Base-by-base conservation (phyloP, 1,284 basidiomycete genomes). In the Anthracocystis setariae region DNA sequence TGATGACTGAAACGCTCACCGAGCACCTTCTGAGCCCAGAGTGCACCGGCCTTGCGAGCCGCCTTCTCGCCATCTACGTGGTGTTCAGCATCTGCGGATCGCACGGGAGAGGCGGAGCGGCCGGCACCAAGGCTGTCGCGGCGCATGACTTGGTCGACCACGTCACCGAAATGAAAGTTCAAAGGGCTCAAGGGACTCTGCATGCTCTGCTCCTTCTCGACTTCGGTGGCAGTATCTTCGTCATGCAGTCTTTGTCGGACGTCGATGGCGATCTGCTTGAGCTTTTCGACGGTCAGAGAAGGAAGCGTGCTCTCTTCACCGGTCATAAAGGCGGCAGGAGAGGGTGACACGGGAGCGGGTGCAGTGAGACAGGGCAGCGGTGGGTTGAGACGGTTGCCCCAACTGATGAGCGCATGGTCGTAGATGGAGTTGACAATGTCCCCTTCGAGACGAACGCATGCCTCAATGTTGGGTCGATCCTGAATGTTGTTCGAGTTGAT, bases 401-500 rank as follows among this genome's bases (percentile, higher is more conserved):
- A 91, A 27, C 87, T 87, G 66, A 90, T 85, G 37, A 92, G 86
- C 15, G 89, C 88, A 81, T 88, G 88, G 80, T 92, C 90, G 83
- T 91, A 91, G 69, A 92, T 86, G 5, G 88, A 85, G 62, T 90
- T 87, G 62, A 90, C 89, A 67, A 90, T 87, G 8, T 88, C 88
- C 2, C 89, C 89, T 76, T 91, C 90, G 32, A 81, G 62, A 25
- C 70, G 65, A 35, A 68, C 46, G 49, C 79, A 81, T 5, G 78
- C 84, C 82, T 84, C 83, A 33, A 84, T 57, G 49, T 84, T 84
- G 39, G 83, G 83, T 3, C 83, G 81, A 59, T 84, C 83, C 81
- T 91, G 90, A 50, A 91, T 90, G 67, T 91, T 91, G 83, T 90
- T 91, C 57, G 87, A 88, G 82, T 90, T 90, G 70, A 92, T 84